phyloP scores from a whole-genome alignment of 1,139 yeast species.

The Blastobotrys raffinosifermentans region DNA sequence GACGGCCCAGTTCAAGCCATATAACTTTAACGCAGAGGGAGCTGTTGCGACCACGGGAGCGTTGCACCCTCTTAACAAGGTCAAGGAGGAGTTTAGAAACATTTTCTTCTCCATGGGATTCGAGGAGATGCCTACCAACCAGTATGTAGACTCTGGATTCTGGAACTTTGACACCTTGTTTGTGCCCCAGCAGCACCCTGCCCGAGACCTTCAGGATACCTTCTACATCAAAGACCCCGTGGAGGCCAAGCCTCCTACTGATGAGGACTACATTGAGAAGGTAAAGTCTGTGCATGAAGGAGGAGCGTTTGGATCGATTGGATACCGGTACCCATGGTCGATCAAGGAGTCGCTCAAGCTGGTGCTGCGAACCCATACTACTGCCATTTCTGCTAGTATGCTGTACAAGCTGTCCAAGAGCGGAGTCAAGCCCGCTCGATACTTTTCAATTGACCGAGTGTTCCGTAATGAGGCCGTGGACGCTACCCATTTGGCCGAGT shows the following conservation, averaged over 20 bases:
- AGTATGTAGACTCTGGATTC: constrained; percentile 95
- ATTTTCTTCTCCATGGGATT: constrained; percentile 97
- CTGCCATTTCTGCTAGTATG: constrained; percentile 88
- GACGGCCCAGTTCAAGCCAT: constrained; percentile 80
- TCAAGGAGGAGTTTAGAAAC: constrained; percentile 95
- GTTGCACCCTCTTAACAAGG: constrained; percentile 91
- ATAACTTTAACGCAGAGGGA: constrained; percentile 95
- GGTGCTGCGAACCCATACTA: constrained; percentile 95
- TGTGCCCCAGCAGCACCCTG: constrained; percentile 99
- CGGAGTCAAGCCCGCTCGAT: constrained; percentile 78
- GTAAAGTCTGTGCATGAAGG: constrained; percentile 79
- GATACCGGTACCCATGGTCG: constrained; percentile 98
- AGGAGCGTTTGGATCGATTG: constrained; percentile 91
- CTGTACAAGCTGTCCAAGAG: constrained; percentile 66
- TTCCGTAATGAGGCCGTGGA: constrained; percentile 99
- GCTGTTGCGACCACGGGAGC: constrained; percentile 84
- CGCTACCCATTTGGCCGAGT: constrained; percentile 99
- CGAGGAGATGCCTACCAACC: constrained; percentile 98
- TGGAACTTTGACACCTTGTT: constrained; percentile 96
- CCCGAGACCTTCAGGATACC: constrained; percentile 97
- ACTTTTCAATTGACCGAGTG: constrained; percentile 95
- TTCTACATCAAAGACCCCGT: constrained; percentile 93
- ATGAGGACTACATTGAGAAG: constrained; percentile 68
- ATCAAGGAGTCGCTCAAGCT: constrained; percentile 82
- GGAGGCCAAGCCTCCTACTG: constrained; percentile 74